Evolutionary conservation across 148 eudicot species (phyloP).

Genomic region (Fagopyrum tataricum): DNA sequence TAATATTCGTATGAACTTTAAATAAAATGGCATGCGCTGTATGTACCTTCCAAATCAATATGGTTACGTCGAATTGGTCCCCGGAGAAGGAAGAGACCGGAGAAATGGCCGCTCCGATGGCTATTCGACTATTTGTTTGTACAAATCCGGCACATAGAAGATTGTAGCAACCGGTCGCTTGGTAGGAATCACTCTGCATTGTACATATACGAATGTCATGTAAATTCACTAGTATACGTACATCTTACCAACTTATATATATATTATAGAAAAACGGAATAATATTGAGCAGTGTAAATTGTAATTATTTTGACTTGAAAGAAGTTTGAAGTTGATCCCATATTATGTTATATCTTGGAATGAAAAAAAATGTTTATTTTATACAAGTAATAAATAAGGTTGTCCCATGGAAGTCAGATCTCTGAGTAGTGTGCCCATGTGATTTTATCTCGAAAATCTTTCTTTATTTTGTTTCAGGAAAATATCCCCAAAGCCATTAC

Average conservation of each 20-base stretch:
- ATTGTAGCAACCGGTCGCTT: conserved; percentile 97
- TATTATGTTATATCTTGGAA: not conserved
- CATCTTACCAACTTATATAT: not conserved
- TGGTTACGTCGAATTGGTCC: conserved; percentile 72
- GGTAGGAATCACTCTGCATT: conserved; percentile 84
- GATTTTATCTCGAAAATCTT: conserved; percentile 6
- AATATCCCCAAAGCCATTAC: not conserved
- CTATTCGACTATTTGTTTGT: conserved; percentile 80
- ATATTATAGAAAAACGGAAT: no score
- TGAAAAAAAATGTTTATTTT: not conserved
- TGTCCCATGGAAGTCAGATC: conserved; percentile 3
- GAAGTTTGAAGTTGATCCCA: not conserved
- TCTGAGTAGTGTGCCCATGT: conserved; percentile 7
- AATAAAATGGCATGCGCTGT: not conserved
- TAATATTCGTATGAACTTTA: no score
- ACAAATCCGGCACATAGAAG: conserved; percentile 86
- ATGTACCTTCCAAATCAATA: conserved; percentile 90
- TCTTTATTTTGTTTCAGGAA: no score
- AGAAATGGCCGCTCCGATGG: conserved; percentile 97
- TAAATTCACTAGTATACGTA: not conserved
- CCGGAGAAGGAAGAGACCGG: conserved; percentile 50
- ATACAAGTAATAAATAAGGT: conserved; percentile 1
- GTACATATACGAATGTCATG: not conserved
- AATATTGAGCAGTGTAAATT: not conserved
- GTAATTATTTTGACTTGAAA: not conserved